Evolutionary conservation across 2,329 filamentous ascomycete species (phyloP), one percentile per base, ranked within the genome.

Genomic region (Tolypocladium ophioglossoides): DNA sequence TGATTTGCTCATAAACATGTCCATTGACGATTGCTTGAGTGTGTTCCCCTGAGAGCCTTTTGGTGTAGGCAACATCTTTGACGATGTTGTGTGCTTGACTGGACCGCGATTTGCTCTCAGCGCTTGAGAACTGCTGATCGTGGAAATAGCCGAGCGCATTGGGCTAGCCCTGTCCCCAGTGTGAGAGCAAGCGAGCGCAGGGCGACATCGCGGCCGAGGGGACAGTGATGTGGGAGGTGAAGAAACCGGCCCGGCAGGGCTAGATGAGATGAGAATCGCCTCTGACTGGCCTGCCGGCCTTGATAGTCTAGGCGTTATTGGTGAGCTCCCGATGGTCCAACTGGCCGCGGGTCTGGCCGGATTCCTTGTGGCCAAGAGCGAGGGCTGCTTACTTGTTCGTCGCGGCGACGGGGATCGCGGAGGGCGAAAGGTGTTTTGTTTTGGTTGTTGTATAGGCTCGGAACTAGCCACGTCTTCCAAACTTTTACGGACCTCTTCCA

Each of bases 241-340:
- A 34, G 62, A 53, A 46, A 56, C 53, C 24, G 57, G 51, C 46
- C 51, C 54, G 64, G 64, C 59, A 52, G 75, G 74, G 57, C 74
- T 76, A 64, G 74, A 77, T 59, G 70, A 65, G 64, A 77, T 70
- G 58, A 71, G 50, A 66, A 78, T 75, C 57, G 73, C 59, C 61
- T 76, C 68, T 62, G 62, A 59, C 54, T 54, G 55, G 55, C 52
- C 54, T 51, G 53, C 52, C 35, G 53, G 40, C 55, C 49, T 61
- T 60, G 56, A 60, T 56, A 61, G 68, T 62, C 73, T 76, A 68
- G 71, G 70, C 58, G 63, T 62, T 54, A 59, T 57, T 62, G 70
- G 74, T 75, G 72, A 76, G 74, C 71, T 66, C 59, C 65, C 65
- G 60, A 70, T 67, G 54, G 68, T 69, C 70, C 73, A 72, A 52